A percentile compares a stretch with the other conserved stretches of the same genome.
phyloP scores from a whole-genome alignment of 805 yeast genomes.

The Wickerhamiella nectarea region DNA sequence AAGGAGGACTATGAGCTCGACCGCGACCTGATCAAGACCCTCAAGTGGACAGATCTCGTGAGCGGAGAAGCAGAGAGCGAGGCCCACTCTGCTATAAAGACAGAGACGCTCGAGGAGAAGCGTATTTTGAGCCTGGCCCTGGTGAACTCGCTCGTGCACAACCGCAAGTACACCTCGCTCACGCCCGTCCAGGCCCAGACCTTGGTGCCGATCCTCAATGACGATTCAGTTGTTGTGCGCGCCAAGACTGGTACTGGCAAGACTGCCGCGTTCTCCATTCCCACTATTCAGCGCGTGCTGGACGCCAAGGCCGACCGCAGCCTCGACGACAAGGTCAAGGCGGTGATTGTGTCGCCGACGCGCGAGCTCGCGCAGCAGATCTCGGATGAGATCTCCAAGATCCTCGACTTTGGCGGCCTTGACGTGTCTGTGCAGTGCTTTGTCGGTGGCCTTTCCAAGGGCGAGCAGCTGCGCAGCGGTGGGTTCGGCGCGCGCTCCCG shows the following conservation, averaged over 20 bases:
- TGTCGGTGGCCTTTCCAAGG: slow-evolving; percentile 52
- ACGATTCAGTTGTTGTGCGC: slow-evolving; percentile 60
- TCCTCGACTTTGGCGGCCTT: slow-evolving; percentile 27
- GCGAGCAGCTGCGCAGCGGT: slow-evolving; percentile 26
- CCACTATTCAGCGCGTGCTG: slow-evolving; percentile 48
- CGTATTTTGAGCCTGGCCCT: slow-evolving; percentile 21
- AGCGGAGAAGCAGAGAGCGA: slow-evolving; percentile 8
- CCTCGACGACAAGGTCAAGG: slow-evolving; percentile 31
- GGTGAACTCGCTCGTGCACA: slow-evolving; percentile 24
- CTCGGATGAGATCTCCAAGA: slow-evolving; percentile 45
- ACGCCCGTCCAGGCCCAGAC: slow-evolving; percentile 30
- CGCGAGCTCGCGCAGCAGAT: slow-evolving; percentile 84
- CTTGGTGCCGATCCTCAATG: slow-evolving; percentile 56
- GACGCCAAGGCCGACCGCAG: slow-evolving; percentile 26
- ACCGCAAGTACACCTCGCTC: slow-evolving; percentile 23
- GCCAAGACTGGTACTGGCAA: slow-evolving; percentile 96
- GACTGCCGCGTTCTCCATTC: slow-evolving; percentile 78
- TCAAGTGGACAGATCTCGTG: slow-evolving; percentile 21
- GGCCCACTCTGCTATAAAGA: slow-evolving; percentile 19
- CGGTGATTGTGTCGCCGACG: slow-evolving; percentile 75
- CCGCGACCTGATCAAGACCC: slow-evolving; percentile 13
- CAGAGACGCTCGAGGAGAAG: slow-evolving; percentile 19
- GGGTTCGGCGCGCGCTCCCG: slow-evolving; percentile 28
- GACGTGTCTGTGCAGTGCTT: slow-evolving; percentile 35
- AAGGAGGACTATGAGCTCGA: slow-evolving; percentile 22